phyloP scores from a whole-genome alignment of 495 filamentous ascomycete genomes.

The Trichocladium uniseriatum region DNA sequence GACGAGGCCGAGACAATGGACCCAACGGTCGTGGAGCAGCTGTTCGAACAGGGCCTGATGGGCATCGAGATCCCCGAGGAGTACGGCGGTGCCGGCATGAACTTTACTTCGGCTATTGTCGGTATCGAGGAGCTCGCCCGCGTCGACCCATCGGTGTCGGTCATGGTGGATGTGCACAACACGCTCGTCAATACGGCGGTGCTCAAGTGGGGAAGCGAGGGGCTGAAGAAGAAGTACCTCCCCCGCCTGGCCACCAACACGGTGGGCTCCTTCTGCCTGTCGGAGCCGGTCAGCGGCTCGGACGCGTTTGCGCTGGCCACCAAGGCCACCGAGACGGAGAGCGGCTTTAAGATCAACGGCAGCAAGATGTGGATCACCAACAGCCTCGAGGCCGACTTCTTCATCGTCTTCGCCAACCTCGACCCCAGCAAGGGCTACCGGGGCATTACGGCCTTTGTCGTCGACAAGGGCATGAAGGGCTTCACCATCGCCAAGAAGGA shows the following conservation, averaged over 20 bases:
- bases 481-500: constrained; percentile 99
- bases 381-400: constrained; percentile 83
- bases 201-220: constrained; percentile 69
- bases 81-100: constrained; percentile 94
- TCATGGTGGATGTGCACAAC: constrained; percentile 93
- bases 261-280: constrained; percentile 92
- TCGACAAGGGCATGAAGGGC: constrained; percentile 80
- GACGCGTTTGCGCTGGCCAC: constrained; percentile 95
- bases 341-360: constrained; percentile 79
- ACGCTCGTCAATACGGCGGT: constrained; percentile 93
- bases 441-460: constrained; percentile 92
- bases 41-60: constrained; percentile 98
- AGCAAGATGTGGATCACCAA: constrained; percentile 99
- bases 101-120: constrained; percentile 92
- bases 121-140: constrained; percentile 95
- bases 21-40: constrained; percentile 70
- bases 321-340: constrained; percentile 62
- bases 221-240: constrained; percentile 73
- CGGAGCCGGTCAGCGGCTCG: constrained; percentile 84
- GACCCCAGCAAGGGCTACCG: constrained; percentile 83
- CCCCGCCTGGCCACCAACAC: constrained; percentile 81
- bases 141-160: constrained; percentile 89
- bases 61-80: constrained; percentile 96
- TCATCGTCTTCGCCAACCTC: constrained; percentile 96
- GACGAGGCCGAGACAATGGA: constrained; percentile 97